Evolutionary conservation across 2,329 filamentous ascomycete species (phyloP).

Genomic region (Alternaria triticina): DNA sequence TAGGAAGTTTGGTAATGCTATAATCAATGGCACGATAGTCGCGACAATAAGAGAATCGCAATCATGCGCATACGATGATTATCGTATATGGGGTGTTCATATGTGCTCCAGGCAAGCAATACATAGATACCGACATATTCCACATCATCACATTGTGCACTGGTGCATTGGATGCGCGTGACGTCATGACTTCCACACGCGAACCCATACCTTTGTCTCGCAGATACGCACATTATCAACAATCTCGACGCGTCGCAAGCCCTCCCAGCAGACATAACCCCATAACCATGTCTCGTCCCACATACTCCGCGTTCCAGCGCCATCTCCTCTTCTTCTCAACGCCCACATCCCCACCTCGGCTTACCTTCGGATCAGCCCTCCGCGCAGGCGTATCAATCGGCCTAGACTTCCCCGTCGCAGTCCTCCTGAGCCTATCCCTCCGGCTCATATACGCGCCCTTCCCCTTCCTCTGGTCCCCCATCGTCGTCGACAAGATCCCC

Average conservation of each 20-base stretch:
- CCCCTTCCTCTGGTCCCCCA: constrained; percentile 19
- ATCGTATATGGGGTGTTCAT: neutral
- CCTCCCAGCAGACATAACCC: rapidly evolving
- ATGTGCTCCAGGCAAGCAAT: neutral
- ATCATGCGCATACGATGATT: neutral
- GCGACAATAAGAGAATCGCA: neutral
- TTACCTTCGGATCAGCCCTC: constrained; percentile 26
- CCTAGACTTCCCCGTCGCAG: constrained; percentile 28
- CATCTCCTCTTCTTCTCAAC: constrained; percentile 33
- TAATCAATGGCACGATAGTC: neutral
- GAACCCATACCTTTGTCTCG: neutral
- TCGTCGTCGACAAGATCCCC: constrained; percentile 26
- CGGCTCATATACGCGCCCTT: constrained; percentile 26
- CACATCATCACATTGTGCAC: neutral
- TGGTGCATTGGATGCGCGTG: neutral
- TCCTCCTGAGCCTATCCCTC: constrained; percentile 25
- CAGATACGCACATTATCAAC: neutral
- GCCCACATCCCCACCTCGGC: constrained; percentile 22
- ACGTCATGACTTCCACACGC: constrained; percentile 4
- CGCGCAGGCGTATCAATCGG: constrained; percentile 24
- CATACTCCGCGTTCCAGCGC: constrained; percentile 27
- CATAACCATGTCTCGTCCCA: constrained; percentile 13
- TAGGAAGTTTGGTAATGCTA: constrained; percentile 18
- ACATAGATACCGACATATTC: neutral
- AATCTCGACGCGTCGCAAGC: neutral